Evolutionary conservation across 495 filamentous ascomycete species (phyloP).

Genomic region (Aspergillus coremiiformis): DNA sequence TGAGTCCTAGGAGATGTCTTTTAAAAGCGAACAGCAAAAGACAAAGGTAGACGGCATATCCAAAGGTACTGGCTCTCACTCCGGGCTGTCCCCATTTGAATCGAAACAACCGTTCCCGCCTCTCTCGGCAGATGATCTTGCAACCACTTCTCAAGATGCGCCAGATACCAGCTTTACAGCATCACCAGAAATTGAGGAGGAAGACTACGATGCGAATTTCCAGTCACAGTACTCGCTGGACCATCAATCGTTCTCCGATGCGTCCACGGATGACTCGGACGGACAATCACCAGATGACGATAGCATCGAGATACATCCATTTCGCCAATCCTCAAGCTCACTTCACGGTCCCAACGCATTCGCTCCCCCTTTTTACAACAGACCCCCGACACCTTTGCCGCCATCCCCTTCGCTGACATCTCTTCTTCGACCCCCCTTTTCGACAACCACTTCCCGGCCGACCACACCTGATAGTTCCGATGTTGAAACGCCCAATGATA

Average conservation of each 20-base stretch:
- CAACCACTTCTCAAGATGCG: slow-evolving; percentile 16
- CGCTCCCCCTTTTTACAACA: slow-evolving; percentile 82
- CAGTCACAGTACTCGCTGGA: slow-evolving; percentile 42
- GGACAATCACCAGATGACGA: slow-evolving; percentile 25
- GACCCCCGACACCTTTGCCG: slow-evolving; percentile 80
- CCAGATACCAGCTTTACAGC: slow-evolving; percentile 16
- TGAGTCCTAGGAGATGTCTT: slow-evolving; percentile 7
- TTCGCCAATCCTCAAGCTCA: slow-evolving; percentile 37
- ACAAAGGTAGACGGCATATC: not conserved
- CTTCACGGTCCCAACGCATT: slow-evolving; percentile 52
- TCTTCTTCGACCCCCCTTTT: slow-evolving; percentile 71
- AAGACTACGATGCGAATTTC: slow-evolving; percentile 40
- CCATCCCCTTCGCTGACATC: slow-evolving; percentile 94
- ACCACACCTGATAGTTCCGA: slow-evolving; percentile 89
- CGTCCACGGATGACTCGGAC: slow-evolving; percentile 29
- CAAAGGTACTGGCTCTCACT: slow-evolving; percentile 6
- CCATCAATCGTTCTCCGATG: slow-evolving; percentile 34
- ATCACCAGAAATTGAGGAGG: slow-evolving; percentile 24
- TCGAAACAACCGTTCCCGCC: slow-evolving; percentile 37
- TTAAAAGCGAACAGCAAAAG: slow-evolving; percentile 9
- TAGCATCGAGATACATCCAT: slow-evolving; percentile 32
- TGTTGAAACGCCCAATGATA: slow-evolving; percentile 61
- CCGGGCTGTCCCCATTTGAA: slow-evolving; percentile 17
- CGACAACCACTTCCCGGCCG: slow-evolving; percentile 67
- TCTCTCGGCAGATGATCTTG: slow-evolving; percentile 26